phyloP scores from a whole-genome alignment of 1,284 basidiomycete species.

The Fistulinella cinereoalba region DNA sequence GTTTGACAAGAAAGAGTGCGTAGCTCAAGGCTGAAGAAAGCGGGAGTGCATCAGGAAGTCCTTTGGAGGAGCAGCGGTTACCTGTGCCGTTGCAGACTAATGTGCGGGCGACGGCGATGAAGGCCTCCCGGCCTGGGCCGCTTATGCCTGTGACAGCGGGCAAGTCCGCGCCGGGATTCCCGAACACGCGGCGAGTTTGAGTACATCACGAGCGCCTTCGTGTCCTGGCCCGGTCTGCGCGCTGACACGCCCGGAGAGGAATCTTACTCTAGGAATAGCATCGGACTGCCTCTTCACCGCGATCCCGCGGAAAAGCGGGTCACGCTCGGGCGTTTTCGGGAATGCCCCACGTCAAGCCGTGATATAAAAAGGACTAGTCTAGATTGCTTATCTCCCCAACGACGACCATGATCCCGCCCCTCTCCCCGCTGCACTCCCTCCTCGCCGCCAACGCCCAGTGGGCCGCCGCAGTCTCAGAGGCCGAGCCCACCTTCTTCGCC shows the following conservation, averaged over 20 bases:
- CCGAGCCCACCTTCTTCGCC: constrained; percentile 65
- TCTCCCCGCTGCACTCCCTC: constrained; percentile 55
- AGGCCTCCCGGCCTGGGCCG: constrained; percentile 11
- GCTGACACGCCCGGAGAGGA: too few relatives aligned
- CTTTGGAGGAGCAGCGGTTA: constrained; percentile 21
- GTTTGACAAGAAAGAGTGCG: too few relatives aligned
- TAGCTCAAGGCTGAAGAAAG: too few relatives aligned
- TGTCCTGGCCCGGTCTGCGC: too few relatives aligned
- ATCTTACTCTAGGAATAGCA: too few relatives aligned
- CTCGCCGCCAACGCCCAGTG: constrained; percentile 62
- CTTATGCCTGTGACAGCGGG: constrained; percentile 12
- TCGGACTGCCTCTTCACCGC: too few relatives aligned
- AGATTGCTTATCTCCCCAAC: too few relatives aligned
- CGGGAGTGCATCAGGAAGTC: too few relatives aligned
- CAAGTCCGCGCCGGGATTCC: constrained; percentile 20
- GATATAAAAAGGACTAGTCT: too few relatives aligned
- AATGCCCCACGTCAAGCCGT: too few relatives aligned
- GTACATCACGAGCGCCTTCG: constrained; percentile 30
- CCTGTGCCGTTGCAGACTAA: constrained; percentile 21
- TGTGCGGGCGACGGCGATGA: constrained; percentile 24
- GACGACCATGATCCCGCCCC: constrained; percentile 17
- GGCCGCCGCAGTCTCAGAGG: constrained; percentile 52
- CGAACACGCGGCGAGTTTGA: constrained; percentile 19
- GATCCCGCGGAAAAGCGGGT: too few relatives aligned
- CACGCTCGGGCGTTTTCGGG: too few relatives aligned